A percentile compares a stretch with the other conserved stretches of the same genome.
Conservation (phyloP, 352 stramenopile genomes). For the Globisporangium ultimum region DNA sequence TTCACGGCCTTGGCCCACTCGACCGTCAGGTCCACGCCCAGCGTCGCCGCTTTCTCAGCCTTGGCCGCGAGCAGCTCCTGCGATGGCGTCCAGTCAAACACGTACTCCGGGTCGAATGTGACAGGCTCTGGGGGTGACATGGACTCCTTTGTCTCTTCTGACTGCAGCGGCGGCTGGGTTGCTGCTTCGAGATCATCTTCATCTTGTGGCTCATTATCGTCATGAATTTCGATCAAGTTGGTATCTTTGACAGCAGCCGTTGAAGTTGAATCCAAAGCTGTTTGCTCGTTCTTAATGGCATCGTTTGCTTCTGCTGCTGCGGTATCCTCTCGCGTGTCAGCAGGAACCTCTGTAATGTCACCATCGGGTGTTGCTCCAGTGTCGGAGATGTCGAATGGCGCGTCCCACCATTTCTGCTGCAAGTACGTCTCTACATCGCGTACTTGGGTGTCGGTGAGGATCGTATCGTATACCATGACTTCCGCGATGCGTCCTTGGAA, state of each 20-base stretch:
- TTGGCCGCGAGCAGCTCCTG: conserved; percentile 20
- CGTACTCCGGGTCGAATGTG: conserved; percentile 39
- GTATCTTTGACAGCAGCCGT: too few species aligned
- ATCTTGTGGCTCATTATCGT: neutral
- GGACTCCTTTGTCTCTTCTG: neutral
- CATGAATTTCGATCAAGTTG: too few species aligned
- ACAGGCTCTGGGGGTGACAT: neutral
- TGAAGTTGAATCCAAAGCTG: too few species aligned
- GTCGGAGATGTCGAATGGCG: conserved; percentile 15
- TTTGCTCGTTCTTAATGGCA: too few species aligned
- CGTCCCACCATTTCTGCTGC: conserved; percentile 42
- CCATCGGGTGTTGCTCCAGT: neutral
- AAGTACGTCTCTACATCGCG: conserved; percentile 41
- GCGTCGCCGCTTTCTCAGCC: neutral
- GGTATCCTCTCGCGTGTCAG: too few species aligned
- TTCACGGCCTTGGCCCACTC: conserved; percentile 44
- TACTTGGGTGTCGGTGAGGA: conserved; percentile 32
- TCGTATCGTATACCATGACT: conserved; percentile 44
- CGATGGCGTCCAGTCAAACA: conserved; percentile 65
- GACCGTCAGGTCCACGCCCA: conserved; percentile 9
- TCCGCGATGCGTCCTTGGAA: conserved; percentile 60
- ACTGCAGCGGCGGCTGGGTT: neutral
- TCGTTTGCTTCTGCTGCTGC: too few species aligned
- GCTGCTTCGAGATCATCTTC: neutral
- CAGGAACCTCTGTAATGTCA: neutral